A percentile compares a stretch with the other conserved stretches of the same genome.
These are phyloP conservation scores for Allantophomopsis lycopodina DNA, from an alignment of 2,329 filamentous ascomycete species.

Conservation along the genomic window DNA sequence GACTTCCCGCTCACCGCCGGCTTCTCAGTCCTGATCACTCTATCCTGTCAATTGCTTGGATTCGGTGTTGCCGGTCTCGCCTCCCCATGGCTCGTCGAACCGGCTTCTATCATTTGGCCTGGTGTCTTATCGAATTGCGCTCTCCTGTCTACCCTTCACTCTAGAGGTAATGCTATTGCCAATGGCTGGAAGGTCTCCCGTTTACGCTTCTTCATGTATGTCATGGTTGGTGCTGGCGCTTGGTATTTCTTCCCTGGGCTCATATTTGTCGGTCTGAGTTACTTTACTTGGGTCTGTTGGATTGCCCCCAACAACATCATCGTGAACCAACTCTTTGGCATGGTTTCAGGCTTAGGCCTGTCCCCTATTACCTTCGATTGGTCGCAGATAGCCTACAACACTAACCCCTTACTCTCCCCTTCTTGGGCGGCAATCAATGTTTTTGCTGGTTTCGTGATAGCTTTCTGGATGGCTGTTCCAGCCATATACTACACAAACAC, in stretches of 20 bases:
- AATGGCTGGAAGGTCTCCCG: slow-evolving; percentile 51
- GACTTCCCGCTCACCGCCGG: slow-evolving; percentile 39
- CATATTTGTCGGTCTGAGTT: slow-evolving; percentile 51
- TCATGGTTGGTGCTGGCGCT: slow-evolving; percentile 41
- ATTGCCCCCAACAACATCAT: slow-evolving; percentile 50
- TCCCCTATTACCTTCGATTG: slow-evolving; percentile 62
- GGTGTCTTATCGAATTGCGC: slow-evolving; percentile 4
- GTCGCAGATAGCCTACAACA: slow-evolving; percentile 37
- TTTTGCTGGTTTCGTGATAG: slow-evolving; percentile 49
- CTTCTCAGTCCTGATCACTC: slow-evolving; percentile 42
- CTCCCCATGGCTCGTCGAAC: slow-evolving; percentile 21
- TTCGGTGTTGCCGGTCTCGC: slow-evolving; percentile 44
- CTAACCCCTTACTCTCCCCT: slow-evolving; percentile 48
- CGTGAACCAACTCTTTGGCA: slow-evolving; percentile 59
- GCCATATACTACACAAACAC: slow-evolving; percentile 49
- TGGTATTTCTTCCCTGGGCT: slow-evolving; percentile 63
- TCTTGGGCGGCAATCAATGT: slow-evolving; percentile 66
- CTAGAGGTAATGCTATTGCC: slow-evolving; percentile 31
- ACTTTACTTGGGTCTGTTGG: slow-evolving; percentile 36
- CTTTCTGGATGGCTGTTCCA: slow-evolving; percentile 45
- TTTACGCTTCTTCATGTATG: slow-evolving; percentile 48
- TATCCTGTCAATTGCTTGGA: slow-evolving; percentile 46
- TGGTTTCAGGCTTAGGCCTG: slow-evolving; percentile 45
- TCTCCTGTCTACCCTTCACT: slow-evolving; percentile 35
- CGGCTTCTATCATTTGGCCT: slow-evolving; percentile 10